Evolutionary conservation across 768 basidiomycete genomes (phyloP).

Genomic region (Termitomyces eurrhizus): DNA sequence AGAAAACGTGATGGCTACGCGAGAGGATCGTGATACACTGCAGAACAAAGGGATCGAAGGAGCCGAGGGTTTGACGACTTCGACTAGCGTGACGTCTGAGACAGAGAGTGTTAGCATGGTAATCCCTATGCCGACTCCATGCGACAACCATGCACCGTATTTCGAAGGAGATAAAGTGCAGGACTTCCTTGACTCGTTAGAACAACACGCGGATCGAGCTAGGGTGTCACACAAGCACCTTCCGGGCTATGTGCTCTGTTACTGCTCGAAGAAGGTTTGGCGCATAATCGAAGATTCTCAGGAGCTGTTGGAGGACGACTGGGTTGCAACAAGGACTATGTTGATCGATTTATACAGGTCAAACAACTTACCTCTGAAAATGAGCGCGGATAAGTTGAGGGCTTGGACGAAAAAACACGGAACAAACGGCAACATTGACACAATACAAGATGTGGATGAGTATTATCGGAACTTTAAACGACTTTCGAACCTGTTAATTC

Average conservation of each 20-base stretch:
- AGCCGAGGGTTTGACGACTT: too few species aligned
- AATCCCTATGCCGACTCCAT: not conserved
- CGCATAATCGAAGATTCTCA: not conserved
- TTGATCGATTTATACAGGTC: not conserved
- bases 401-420: not conserved
- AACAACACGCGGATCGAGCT: not conserved
- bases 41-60: too few species aligned
- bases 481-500: not conserved
- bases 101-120: not conserved
- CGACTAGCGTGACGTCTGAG: too few species aligned
- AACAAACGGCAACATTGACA: not conserved
- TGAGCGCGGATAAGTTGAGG: not conserved
- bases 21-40: too few species aligned
- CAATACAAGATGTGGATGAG: not conserved
- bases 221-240: not conserved
- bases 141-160: not conserved
- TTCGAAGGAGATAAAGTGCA: not conserved
- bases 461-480: not conserved
- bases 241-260: rapidly evolving
- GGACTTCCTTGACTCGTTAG: not conserved
- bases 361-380: not conserved
- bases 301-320: not conserved
- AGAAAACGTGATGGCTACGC: too few species aligned
- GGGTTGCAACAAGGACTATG: not conserved
- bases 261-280: not conserved